Evolutionary conservation across 1,139 yeast genomes (phyloP), one percentile per base, ranked within the genome.

Genomic region (Lodderomyces jiufengensis): DNA sequence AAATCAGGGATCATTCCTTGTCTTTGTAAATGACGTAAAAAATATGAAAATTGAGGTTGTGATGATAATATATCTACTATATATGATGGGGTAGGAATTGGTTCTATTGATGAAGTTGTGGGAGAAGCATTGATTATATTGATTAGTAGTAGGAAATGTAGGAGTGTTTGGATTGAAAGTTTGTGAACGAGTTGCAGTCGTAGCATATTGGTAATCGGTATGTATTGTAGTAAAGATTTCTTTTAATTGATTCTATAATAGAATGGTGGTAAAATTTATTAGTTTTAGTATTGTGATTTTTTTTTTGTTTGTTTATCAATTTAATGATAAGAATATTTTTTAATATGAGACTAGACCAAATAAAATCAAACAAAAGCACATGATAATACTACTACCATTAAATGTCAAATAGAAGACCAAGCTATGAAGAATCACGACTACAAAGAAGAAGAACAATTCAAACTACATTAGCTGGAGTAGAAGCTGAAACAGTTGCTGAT

Each of bases 31-130:
- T 77, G 63, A 33, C 80, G 63, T 15, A 90, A 60, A 41, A 90
- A 78, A 35, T 72, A 71, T 18, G 95, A 80, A 59, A 80, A 90
- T 51, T 86, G 82, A 0, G 80, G 84, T 41, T 83, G 76, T 4
- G 78, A 59, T 0, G 95, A 84, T 25, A 92, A 65, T 8, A 88
- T 59, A 53, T 92, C 97, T 1, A 90, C 69, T 11, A 92, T 79
- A 0, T 92, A 71, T 1, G 75, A 62, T 10, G 61, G 78, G 27
- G 59, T 52, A 9, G 64, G 59, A 3, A 35, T 26, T 5, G 45
- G 40, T 7, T 32, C 33, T 3, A 32, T 20, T n/a, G 48, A 23
- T 4, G 42, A 30, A 8, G 40, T 16, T 6, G 41, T 20, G 4
- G 35, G 29, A 6, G 30, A 14, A 14, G 24, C 24, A 16, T 4